A percentile compares a stretch with the other conserved stretches of the same genome.
Conservation (phyloP, 768 basidiomycete species). For the Lactifluus piperatus region DNA sequence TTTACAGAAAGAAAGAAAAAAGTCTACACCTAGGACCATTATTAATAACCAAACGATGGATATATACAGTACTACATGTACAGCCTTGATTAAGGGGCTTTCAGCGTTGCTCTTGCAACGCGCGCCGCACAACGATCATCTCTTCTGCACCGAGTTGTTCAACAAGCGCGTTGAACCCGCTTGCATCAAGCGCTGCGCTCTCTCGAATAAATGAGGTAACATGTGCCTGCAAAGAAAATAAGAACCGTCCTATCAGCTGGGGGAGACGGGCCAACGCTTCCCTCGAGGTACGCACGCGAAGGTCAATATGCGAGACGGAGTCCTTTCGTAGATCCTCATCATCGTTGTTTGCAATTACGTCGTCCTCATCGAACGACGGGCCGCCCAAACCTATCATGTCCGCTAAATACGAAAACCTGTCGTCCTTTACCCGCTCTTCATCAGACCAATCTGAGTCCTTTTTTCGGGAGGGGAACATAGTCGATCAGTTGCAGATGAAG, state of each 20-base stretch:
- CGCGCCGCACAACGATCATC: conserved; percentile 50
- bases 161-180: conserved; percentile 51
- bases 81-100: too few relatives aligned
- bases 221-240: conserved; percentile 42
- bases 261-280: background rate
- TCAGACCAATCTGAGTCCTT: conserved; percentile 93
- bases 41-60: too few relatives aligned
- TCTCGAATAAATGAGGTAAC: conserved; percentile 63
- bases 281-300: conserved; percentile 38
- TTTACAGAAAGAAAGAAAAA: too few relatives aligned
- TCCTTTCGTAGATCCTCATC: conserved; percentile 89
- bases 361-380: conserved; percentile 59
- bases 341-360: conserved; percentile 58
- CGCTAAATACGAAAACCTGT: conserved; percentile 79
- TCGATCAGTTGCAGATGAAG: background rate
- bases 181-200: conserved; percentile 52
- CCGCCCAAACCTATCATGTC: conserved; percentile 73
- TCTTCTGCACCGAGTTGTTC: conserved; percentile 68
- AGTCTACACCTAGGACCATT: too few relatives aligned
- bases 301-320: conserved; percentile 79
- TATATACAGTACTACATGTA: too few relatives aligned
- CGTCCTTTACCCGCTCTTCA: conserved; percentile 66
- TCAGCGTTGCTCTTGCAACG: conserved; percentile 12
- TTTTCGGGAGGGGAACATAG: background rate
- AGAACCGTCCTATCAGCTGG: background rate